Evolutionary conservation across 2,329 filamentous ascomycete genomes (phyloP), one percentile per base, ranked within the genome.

Genomic region (Monosporascus ibericus): DNA sequence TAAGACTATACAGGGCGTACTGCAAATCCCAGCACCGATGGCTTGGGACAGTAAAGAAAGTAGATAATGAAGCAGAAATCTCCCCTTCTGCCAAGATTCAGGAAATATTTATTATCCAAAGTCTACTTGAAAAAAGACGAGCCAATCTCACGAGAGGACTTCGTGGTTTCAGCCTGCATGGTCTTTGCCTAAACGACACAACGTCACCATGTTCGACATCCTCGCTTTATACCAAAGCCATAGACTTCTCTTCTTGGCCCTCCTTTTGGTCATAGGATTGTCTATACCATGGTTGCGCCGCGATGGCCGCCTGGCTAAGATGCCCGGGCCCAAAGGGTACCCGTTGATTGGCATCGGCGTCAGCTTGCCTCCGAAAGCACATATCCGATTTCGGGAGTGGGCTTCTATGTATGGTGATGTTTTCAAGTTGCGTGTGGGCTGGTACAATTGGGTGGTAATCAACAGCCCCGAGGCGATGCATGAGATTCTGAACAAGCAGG

Each of bases 361-460:
- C 22, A 50, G 44, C 17, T 49, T 60, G 7, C 59, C 59, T 11
- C 20, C 36, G 27, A 57, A 57, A 38, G 42, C 56, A 6, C 50
- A 48, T 22, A 18, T 47, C 7, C 24, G 20, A 25, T 49, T 60
- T 48, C 49, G 58, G 55, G 55, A 55, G 22, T 76, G 72, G 72
- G 70, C 72, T 0, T 54, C 58, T 2, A 50, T 70, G 49, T 75
- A 74, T 58, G 75, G 75, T 37, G 73, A 76, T n/a, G 50, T 76
- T 5, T 76, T 70, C 63, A 69, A 69, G 52, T 60, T 77, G 18
- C 65, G 68, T 2, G 58, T 76, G 5, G 75, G 75, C 6, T 74
- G 71, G 69, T 67, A 75, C 47, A 68, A 73, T 53, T 77, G 72
- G 72, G 69, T 74, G 18, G 63, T 75, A 52, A 57, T 77, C 27